These are phyloP conservation scores for Gonapodya sp. DNA, from an alignment of 192 early-diverging fungal genomes.

Conservation along the genomic window DNA sequence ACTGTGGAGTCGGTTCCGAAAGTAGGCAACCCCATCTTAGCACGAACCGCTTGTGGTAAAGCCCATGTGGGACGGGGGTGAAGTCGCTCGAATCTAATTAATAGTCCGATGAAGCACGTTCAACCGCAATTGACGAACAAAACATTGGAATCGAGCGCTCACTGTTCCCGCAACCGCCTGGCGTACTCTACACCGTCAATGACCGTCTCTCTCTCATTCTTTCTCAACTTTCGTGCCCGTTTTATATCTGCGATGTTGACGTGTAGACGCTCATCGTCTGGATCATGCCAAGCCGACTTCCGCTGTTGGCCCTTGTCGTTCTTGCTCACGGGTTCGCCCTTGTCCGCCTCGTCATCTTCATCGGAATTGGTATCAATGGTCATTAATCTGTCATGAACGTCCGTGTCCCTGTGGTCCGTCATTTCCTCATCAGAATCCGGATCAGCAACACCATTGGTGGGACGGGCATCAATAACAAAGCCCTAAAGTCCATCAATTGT, in stretches of 20 bases:
- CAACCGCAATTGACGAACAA: not conserved
- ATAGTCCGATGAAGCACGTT: not conserved
- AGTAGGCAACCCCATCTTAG: not conserved
- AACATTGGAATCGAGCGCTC: conserved; percentile 16
- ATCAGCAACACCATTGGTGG: not conserved
- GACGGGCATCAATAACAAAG: not conserved
- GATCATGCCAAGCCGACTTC: conserved; percentile 68
- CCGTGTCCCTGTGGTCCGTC: too few species aligned
- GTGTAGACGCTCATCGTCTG: conserved; percentile 55
- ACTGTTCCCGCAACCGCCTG: conserved; percentile 71
- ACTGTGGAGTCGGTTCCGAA: conserved; percentile 21
- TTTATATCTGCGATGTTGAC: conserved; percentile 60
- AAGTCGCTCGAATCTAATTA: conserved; percentile 60
- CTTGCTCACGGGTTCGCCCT: conserved; percentile 12
- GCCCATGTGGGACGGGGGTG: conserved; percentile 85
- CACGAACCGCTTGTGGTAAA: conserved; percentile 32
- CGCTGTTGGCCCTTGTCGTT: conserved; percentile 12
- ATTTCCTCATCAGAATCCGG: conserved; percentile 15
- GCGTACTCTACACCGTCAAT: conserved; percentile 77
- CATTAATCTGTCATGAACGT: not conserved
- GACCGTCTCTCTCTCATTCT: conserved; percentile 58
- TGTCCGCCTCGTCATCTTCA: conserved; percentile 16
- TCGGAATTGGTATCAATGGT: conserved; percentile 9
- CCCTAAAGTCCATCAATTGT: not conserved
- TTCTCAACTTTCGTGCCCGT: conserved; percentile 69